A percentile compares a stretch with the other conserved stretches of the same genome.
Evolutionary conservation across 2,329 filamentous ascomycete species (phyloP).

Genomic region (Aspergillus udagawae): DNA sequence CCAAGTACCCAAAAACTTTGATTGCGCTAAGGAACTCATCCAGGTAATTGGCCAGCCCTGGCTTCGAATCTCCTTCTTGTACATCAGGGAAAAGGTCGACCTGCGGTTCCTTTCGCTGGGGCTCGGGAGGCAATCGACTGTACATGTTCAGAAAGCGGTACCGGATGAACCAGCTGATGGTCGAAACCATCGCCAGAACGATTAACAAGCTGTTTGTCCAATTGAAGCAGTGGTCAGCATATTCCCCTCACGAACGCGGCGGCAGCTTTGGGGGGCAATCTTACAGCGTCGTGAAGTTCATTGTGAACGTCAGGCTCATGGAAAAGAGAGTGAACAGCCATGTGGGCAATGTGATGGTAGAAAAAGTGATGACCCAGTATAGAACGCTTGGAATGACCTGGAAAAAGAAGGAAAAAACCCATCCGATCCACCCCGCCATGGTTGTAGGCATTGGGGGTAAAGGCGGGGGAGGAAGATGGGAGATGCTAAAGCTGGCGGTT

Average conservation of each 20-base stretch:
- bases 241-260: conserved; percentile 1
- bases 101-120: conserved; percentile 91
- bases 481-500: conserved; percentile 16
- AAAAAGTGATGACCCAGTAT: conserved; percentile 79
- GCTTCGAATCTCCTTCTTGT: conserved; percentile 83
- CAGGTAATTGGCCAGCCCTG: conserved; percentile 89
- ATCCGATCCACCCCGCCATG: conserved; percentile 45
- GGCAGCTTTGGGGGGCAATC: conserved; percentile 20
- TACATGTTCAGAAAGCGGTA: conserved; percentile 98
- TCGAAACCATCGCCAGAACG: conserved; percentile 71
- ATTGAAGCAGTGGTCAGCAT: conserved; percentile 6
- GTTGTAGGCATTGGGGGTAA: conserved; percentile 30
- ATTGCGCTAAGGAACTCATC: conserved; percentile 98
- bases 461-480: conserved; percentile 23
- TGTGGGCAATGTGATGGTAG: conserved; percentile 83
- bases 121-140: conserved; percentile 84
- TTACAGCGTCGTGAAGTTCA: conserved; percentile 96
- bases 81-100: conserved; percentile 93
- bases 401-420: conserved; percentile 47
- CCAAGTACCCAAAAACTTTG: conserved; percentile 97
- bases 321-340: conserved; percentile 87
- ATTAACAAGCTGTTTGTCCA: conserved; percentile 64
- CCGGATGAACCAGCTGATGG: conserved; percentile 85
- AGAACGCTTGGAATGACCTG: conserved; percentile 55
- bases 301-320: conserved; percentile 90